Base-by-base conservation (phyloP, 73 alveolate genomes). In the Effrenium voratum region DNA sequence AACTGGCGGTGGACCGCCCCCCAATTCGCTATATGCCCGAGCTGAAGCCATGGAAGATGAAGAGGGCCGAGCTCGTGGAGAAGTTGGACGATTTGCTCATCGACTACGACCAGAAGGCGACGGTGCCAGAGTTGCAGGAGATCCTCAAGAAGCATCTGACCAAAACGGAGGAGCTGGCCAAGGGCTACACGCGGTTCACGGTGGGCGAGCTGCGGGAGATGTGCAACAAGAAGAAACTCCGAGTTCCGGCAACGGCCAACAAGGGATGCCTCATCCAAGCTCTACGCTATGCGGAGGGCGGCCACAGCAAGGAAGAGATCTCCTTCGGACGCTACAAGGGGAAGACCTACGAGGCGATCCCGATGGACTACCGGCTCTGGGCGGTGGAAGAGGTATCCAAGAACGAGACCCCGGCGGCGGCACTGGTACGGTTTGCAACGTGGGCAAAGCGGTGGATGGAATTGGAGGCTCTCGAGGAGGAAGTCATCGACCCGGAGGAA, bases 31-130 rank as follows among this genome's bases (percentile, higher is more conserved):
- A 22, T 3, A 32, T 26, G 60, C 13, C 82, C 75, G 15, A 28
- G 36, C 22, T 28, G 50, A n/a, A 45, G 66, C 82, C 95, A 85
- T 87, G 95, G 95, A 63, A 87, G 95, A 60, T 87, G 85, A 44
- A 32, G 16, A 41, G 30, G 43, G 73, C 50, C 4, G 43, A 60
- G 85, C 32, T 87, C 55, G 26, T 45, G 34, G 85, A 34, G 43
- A 30, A 12, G 38, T 28, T 44, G 52, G 13, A 2, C 43, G n/a
- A 12, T 3, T 46, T 44, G 4, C 52, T 26, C 8, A 36, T 66
- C 36, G 49, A 68, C 13, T 3, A 30, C 40, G 45, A 41, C 1
- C 40, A 36, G 3, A 41, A 45, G 36, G 59, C 84, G 95, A 87
- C 95, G 10, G 60, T 43, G 32, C 84, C 95, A 5, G 95, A 87